These are phyloP conservation scores for Kwoniella botswanensis DNA, from an alignment of 768 basidiomycete species.

Conservation along the genomic window DNA sequence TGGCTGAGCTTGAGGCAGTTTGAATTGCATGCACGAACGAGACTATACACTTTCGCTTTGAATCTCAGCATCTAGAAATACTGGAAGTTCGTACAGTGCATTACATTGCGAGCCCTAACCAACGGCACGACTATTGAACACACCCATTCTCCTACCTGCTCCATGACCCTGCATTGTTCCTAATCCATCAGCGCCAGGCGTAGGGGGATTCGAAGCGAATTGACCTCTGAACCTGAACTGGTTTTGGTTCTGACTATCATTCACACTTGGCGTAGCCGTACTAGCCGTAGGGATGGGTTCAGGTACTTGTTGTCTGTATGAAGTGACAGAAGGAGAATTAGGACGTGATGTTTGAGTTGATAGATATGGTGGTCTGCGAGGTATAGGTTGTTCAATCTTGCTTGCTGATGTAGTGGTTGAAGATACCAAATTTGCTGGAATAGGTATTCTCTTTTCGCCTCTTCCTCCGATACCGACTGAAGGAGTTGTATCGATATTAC, in stretches of 20 bases:
- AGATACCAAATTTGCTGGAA: slow-evolving; percentile 38
- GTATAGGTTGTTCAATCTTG: slow-evolving; percentile 3
- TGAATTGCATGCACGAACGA: no score
- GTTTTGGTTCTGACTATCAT: slow-evolving; percentile 15
- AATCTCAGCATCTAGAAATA: no score
- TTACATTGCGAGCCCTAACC: not conserved
- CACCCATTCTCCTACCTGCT: slow-evolving; percentile 6
- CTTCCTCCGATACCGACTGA: not conserved
- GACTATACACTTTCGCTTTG: no score
- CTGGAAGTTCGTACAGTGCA: no score
- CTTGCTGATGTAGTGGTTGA: slow-evolving; percentile 5
- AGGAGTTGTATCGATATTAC: not conserved
- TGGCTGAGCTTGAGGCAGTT: no score
- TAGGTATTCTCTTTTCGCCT: slow-evolving; percentile 37
- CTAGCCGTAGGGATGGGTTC: slow-evolving; percentile 5
- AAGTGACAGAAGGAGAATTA: slow-evolving; percentile 7
- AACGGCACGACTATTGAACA: slow-evolving; percentile 10
- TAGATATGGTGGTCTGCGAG: slow-evolving; percentile 29
- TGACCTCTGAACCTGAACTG: slow-evolving; percentile 51
- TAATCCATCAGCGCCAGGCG: slow-evolving; percentile 26
- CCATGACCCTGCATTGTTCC: not conserved
- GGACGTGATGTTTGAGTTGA: slow-evolving; percentile 7
- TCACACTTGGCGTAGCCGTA: not conserved
- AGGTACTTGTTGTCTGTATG: slow-evolving; percentile 2
- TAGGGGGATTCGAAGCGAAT: slow-evolving; percentile 46